Base-by-base conservation (phyloP, 2,329 filamentous ascomycete species). In the Cladosporium sp. region DNA sequence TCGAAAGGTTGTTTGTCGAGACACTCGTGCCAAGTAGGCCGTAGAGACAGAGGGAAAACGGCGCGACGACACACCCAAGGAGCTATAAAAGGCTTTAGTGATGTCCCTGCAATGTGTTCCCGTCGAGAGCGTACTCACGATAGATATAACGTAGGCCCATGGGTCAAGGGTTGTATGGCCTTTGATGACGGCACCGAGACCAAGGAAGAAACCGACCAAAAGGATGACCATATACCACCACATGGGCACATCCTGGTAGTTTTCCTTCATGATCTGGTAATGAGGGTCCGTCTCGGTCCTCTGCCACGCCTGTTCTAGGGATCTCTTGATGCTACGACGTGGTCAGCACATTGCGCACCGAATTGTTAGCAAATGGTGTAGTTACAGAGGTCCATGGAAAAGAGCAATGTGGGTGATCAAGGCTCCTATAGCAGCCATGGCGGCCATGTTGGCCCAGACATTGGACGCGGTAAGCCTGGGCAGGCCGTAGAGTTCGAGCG, bases 1-100 rank as follows among this genome's bases (percentile, higher is more conserved):
- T 79, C 16, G 77, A 80, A 33, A 82, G 52, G 50, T 80, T 78
- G 58, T 80, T 80, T 2, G 78, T 81, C 7, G 76, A 75, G 29
- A 81, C 79, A 11, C 78, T 78, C 39, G 76, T 80, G 8, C 78
- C 78, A 0, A 80, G 67, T n/a, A 52, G 43, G 1, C 50, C 50
- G 20, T 52, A 52, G 6, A 52, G 20, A 16, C 49, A 43, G 19
- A 43, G 49, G 9, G 50, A 52, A 32, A 52, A 52, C 1, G 50
- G 50, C n/a, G 50, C 50, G 18, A 52, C 45, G 45, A 52, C 49
- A 7, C 43, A n/a, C n/a, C n/a, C n/a, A n/a, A n/a, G n/a, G n/a
- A n/a, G n/a, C n/a, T n/a, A n/a, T n/a, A n/a, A n/a, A n/a, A n/a
- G n/a, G n/a, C n/a, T n/a, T n/a, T n/a, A n/a, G n/a, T n/a, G n/a